phyloP scores from a whole-genome alignment of 495 filamentous ascomycete genomes.

The Hypomontagnella monticulosa region DNA sequence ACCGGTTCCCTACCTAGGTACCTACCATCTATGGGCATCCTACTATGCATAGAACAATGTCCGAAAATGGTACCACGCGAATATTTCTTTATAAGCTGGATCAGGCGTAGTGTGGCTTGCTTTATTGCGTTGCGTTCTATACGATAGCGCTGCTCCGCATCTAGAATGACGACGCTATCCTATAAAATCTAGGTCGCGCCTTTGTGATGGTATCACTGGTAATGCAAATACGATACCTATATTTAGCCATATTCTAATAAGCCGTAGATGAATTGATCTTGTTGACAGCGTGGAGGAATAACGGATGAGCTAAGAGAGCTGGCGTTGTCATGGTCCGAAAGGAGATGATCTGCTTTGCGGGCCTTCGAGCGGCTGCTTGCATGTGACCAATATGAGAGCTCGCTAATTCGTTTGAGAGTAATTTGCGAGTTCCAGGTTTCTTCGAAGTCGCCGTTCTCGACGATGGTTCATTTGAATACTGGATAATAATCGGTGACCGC shows the following conservation, averaged over 20 bases:
- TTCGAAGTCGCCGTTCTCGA: neutral
- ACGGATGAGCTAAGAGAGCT: constrained; percentile 4
- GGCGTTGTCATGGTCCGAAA: neutral
- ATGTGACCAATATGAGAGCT: constrained; percentile 9
- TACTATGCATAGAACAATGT: constrained; percentile 16
- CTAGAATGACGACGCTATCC: neutral
- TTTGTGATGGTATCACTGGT: neutral
- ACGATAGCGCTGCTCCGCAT: neutral
- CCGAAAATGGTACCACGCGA: constrained; percentile 12
- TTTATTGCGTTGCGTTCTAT: constrained; percentile 11
- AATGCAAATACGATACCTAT: constrained; percentile 17
- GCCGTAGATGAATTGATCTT: neutral
- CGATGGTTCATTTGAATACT: constrained; percentile 1
- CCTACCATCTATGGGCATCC: too few species aligned
- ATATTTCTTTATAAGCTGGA: constrained; percentile 2
- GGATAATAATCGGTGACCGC: neutral
- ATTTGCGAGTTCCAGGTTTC: neutral
- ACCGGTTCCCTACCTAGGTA: neutral
- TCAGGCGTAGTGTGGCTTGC: constrained; percentile 23
- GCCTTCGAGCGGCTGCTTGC: constrained; percentile 10
- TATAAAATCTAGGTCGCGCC: neutral
- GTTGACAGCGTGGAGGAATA: constrained; percentile 1
- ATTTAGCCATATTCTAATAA: neutral
- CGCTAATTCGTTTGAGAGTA: neutral
- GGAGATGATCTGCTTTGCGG: constrained; percentile 24